These are phyloP conservation scores for Pichia inconspicua DNA, from an alignment of 1,139 yeast genomes.

Conservation along the genomic window DNA sequence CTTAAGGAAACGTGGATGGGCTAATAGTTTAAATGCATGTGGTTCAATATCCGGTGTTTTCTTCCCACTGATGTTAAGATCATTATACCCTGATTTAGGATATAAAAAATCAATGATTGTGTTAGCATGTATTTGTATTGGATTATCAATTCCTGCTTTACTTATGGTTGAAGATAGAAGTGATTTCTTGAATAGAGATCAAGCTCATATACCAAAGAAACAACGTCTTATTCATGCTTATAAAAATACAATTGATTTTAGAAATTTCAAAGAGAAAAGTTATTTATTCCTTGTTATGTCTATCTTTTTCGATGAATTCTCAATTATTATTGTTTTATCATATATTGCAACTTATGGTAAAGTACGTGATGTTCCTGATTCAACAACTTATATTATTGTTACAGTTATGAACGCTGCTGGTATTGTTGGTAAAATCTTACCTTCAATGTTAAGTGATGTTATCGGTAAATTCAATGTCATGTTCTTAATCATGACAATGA, in stretches of 20 bases:
- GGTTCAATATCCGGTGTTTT: conserved; percentile 59
- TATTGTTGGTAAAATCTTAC: conserved; percentile 41
- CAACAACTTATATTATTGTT: conserved; percentile 38
- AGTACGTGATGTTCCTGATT: conserved; percentile 34
- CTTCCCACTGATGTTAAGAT: conserved; percentile 52
- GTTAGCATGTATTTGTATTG: conserved; percentile 45
- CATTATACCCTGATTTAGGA: conserved; percentile 43
- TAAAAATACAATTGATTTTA: conserved; percentile 35
- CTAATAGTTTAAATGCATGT: conserved; percentile 50
- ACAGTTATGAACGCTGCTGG: conserved; percentile 44
- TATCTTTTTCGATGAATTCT: conserved; percentile 23
- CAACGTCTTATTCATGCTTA: conserved; percentile 31
- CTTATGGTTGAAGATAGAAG: conserved; percentile 20
- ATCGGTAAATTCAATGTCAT: conserved; percentile 48
- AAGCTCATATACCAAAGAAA: conserved; percentile 3
- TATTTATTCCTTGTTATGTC: conserved; percentile 27
- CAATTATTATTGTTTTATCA: conserved; percentile 23
- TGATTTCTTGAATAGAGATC: conserved; percentile 23
- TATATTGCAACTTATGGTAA: conserved; percentile 46
- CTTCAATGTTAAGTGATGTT: conserved; percentile 42
- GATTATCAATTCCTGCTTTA: conserved; percentile 28
- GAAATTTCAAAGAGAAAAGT: conserved; percentile 35
- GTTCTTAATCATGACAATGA: conserved; percentile 31
- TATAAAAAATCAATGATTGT: conserved; percentile 53
- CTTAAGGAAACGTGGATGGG: conserved; percentile 47